Base-by-base conservation (phyloP, 1,284 basidiomycete species). In the Puccinia polysora region DNA sequence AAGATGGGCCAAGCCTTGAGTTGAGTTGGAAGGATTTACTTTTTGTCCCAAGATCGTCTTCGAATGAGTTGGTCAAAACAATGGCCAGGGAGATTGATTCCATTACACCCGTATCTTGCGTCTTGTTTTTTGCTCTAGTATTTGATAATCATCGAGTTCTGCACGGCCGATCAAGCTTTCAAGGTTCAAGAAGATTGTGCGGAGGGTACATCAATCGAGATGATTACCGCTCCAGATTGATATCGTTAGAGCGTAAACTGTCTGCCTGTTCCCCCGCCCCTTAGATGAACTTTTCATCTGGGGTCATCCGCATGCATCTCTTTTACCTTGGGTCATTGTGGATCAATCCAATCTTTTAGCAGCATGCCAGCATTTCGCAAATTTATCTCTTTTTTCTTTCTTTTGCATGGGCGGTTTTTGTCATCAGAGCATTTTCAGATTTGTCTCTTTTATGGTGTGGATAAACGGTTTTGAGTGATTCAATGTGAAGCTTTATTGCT, bases 91-190 rank as follows among this genome's bases (percentile, higher is more conserved):
- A 15, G 14, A 30, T 47, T 43, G n/a, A 49, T 67, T 23, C 18
- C 12, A 32, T 32, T 40, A 6, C 8, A n/a, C 34, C 18, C 43
- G n/a, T 70, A 23, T 50, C 4, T 23, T 8, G 40, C 4, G 30
- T 45, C 2, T 20, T 49, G 10, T 12, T 23, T 0, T 45, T 6
- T n/a, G 7, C 23, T 63, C 15, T 77, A 90, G 90, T 93, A 43
- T 85, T 96, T 65, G 89, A 98, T 81, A 97, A 98, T 78, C 90
- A 96, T 80, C 86, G 95, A 12, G 91, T 97, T 2, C 82, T 98
- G 65, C 96, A 97, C 76, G 95, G 95, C 5, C 87, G 95, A 7
- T 90, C 91, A 0, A 85, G 87, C 0, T 98, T 97, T 78, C 85
- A 86, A 1, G 95, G 96, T 2, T 86, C 86, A 77, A 85, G 95